These are phyloP conservation scores for Podila epigama DNA, from an alignment of 192 early-diverging fungal genomes.

Conservation along the genomic window DNA sequence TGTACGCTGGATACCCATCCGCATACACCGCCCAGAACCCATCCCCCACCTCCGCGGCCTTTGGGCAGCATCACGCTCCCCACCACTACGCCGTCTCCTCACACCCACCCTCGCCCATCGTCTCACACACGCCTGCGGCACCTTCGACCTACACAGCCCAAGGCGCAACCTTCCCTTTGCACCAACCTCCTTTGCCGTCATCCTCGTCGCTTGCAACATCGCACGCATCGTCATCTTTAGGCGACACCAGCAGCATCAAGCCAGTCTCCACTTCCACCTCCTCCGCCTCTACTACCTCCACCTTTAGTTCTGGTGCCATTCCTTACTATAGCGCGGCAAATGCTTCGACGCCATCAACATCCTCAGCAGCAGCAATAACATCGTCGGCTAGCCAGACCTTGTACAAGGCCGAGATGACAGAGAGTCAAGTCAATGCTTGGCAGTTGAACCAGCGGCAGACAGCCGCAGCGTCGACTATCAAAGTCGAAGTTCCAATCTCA, in stretches of 20 bases:
- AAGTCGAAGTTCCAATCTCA: conserved; percentile 17
- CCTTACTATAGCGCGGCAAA: too few relatives aligned
- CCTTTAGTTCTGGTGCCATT: background rate
- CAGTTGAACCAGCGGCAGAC: conserved; percentile 4
- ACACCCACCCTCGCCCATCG: background rate
- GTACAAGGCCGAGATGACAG: conserved; percentile 41
- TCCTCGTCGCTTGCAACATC: background rate
- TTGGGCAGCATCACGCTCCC: background rate
- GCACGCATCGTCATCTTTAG: background rate
- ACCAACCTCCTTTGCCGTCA: background rate
- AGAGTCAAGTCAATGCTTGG: conserved; percentile 24
- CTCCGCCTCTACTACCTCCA: background rate
- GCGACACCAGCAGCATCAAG: background rate
- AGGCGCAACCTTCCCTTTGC: background rate
- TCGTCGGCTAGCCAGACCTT: background rate
- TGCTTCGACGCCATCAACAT: background rate
- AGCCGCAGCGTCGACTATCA: conserved; percentile 25
- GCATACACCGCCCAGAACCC: background rate
- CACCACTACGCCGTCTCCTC: background rate
- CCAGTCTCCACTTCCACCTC: background rate
- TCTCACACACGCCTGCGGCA: background rate
- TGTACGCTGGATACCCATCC: background rate
- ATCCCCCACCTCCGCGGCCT: background rate
- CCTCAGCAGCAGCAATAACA: background rate
- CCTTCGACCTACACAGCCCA: background rate